A percentile compares a stretch with the other conserved stretches of the same genome.
Conservation (phyloP, 257 asterid genomes). For the Lantana camara region DNA sequence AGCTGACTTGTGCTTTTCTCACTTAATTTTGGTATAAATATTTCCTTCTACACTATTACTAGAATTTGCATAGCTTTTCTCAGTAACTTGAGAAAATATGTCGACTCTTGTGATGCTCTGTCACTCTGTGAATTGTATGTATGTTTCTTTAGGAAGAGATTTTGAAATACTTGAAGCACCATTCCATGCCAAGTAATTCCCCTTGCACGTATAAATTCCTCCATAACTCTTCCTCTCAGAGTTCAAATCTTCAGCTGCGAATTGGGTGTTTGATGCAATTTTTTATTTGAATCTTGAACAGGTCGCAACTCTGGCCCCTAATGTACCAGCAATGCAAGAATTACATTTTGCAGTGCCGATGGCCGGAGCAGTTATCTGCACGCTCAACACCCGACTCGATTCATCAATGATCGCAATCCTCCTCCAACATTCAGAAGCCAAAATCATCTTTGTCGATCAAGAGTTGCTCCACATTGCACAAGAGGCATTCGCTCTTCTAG, state of each 20-base stretch:
- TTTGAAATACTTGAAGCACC: no score
- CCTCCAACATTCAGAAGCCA: slow-evolving; percentile 58
- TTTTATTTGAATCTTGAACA: slow-evolving; percentile 28
- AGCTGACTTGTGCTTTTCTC: no score
- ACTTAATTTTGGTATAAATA: no score
- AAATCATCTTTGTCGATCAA: slow-evolving; percentile 52
- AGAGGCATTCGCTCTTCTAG: slow-evolving; percentile 39
- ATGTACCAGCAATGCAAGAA: slow-evolving; percentile 65
- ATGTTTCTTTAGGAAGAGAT: no score
- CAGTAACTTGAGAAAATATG: no score
- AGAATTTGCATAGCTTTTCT: neutral
- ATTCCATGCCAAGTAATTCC: no score
- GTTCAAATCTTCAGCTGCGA: no score
- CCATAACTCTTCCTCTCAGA: no score
- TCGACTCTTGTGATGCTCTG: no score
- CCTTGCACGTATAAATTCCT: no score
- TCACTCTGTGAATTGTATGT: no score
- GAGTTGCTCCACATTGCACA: slow-evolving; percentile 42
- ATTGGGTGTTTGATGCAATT: neutral
- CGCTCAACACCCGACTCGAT: slow-evolving; percentile 56
- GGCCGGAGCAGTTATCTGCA: slow-evolving; percentile 64
- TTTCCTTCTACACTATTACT: no score
- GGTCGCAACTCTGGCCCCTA: slow-evolving; percentile 58
- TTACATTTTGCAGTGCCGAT: slow-evolving; percentile 70
- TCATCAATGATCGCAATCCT: slow-evolving; percentile 52